Evolutionary conservation across 164 flowering plant genomes (phyloP).

Genomic region (Vitis rupestris): DNA sequence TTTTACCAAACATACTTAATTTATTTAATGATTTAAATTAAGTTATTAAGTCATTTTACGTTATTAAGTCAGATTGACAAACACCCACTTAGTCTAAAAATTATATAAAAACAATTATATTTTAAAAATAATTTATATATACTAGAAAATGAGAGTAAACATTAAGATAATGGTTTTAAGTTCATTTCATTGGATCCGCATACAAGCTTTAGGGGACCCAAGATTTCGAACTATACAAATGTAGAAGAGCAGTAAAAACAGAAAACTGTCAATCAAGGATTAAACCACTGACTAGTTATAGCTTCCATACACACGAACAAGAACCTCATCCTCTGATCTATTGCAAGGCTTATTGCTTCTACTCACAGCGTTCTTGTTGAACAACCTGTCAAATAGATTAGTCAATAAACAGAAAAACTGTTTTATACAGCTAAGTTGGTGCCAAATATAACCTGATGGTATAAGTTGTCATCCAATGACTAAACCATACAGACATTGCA

Average conservation of each 20-base stretch:
- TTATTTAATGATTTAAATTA: too few relatives aligned
- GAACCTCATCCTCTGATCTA: slow-evolving; percentile 40
- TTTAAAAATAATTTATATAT: too few relatives aligned
- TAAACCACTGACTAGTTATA: slow-evolving; percentile 44
- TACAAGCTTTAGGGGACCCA: slow-evolving; percentile 38
- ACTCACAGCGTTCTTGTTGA: slow-evolving; percentile 37
- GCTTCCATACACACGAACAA: slow-evolving; percentile 66
- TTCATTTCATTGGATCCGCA: slow-evolving; percentile 37
- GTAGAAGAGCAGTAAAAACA: background rate
- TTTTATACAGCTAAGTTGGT: background rate
- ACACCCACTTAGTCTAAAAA: too few relatives aligned
- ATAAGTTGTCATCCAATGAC: background rate
- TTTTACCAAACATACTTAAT: too few relatives aligned
- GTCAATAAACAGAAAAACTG: background rate
- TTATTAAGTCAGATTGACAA: too few relatives aligned
- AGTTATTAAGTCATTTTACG: too few relatives aligned
- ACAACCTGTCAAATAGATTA: slow-evolving; percentile 39
- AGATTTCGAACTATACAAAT: background rate
- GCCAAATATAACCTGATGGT: background rate
- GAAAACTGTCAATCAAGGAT: slow-evolving; percentile 5
- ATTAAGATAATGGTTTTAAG: too few relatives aligned
- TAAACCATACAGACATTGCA: background rate
- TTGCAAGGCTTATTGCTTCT: slow-evolving; percentile 26
- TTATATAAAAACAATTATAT: too few relatives aligned
- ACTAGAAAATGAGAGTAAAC: too few relatives aligned